phyloP scores from a whole-genome alignment of 768 basidiomycete genomes.

The Coprinellus micaceus region DNA sequence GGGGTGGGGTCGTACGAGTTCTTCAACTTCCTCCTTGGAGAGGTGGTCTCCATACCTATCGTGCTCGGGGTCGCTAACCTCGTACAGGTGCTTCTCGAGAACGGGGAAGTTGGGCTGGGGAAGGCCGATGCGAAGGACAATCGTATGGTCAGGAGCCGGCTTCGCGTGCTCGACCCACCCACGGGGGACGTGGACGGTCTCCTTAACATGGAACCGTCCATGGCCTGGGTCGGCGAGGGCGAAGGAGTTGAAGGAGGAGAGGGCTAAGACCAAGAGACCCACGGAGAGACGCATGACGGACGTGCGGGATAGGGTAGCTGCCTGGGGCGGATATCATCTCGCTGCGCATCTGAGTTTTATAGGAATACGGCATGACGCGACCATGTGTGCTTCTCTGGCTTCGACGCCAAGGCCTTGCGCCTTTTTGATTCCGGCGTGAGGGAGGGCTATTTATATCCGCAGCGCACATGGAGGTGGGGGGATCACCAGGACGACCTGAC shows the following conservation, averaged over 20 bases:
- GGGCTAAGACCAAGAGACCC: not conserved
- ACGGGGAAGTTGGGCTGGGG: slow-evolving; percentile 47
- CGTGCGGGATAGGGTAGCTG: not conserved
- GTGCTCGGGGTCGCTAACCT: slow-evolving; percentile 56
- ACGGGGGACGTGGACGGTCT: slow-evolving; percentile 33
- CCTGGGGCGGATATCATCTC: not conserved
- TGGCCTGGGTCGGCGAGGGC: slow-evolving; percentile 1
- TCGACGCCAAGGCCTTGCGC: too few species aligned
- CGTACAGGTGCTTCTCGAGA: slow-evolving; percentile 51
- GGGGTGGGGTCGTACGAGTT: slow-evolving; percentile 53
- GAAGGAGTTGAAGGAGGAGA: not conserved
- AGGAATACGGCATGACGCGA: not conserved
- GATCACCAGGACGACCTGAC: too few species aligned
- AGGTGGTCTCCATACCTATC: slow-evolving; percentile 54
- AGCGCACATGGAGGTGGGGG: too few species aligned
- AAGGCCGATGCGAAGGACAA: slow-evolving; percentile 57
- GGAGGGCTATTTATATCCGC: too few species aligned
- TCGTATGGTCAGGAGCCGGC: slow-evolving; percentile 40
- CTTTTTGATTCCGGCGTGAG: too few species aligned
- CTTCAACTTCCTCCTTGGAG: slow-evolving; percentile 63
- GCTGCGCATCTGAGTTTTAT: not conserved
- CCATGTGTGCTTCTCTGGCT: too few species aligned
- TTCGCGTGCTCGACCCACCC: slow-evolving; percentile 40
- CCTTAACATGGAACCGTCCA: slow-evolving; percentile 40
- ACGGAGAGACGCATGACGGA: not conserved